Conservation (phyloP, 306 rosid genomes). For the Prunus padus region DNA sequence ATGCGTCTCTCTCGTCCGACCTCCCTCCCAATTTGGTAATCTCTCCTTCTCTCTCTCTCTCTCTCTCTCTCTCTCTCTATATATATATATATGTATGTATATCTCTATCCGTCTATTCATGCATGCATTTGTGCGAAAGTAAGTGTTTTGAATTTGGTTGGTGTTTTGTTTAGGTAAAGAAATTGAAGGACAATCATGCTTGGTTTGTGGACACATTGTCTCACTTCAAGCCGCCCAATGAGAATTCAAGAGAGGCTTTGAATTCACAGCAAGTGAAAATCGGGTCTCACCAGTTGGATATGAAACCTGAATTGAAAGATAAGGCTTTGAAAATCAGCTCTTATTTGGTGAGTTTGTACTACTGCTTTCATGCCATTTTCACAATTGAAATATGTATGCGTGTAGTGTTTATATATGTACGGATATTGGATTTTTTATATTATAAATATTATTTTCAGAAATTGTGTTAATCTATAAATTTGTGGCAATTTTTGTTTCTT, state of each 20-base stretch:
- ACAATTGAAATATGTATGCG: neutral
- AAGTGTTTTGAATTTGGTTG: constrained; percentile 12
- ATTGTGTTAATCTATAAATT: too few species aligned
- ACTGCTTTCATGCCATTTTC: neutral
- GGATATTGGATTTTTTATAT: neutral
- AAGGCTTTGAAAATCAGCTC: constrained; percentile 73
- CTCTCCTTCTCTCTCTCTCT: neutral
- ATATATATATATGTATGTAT: too few species aligned
- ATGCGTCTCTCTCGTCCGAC: constrained; percentile 55
- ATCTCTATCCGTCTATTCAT: neutral
- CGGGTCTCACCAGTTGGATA: constrained; percentile 56
- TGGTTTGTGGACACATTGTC: constrained; percentile 71
- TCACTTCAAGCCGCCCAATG: constrained; percentile 65
- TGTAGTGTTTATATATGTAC: neutral
- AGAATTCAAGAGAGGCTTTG: constrained; percentile 71
- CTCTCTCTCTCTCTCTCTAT: constrained; percentile 42
- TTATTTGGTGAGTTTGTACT: constrained; percentile 50
- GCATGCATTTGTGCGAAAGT: too few species aligned
- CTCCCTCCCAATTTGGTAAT: constrained; percentile 68
- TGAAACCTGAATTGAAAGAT: constrained; percentile 65
- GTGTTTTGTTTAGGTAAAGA: constrained; percentile 48
- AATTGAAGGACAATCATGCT: constrained; percentile 65
- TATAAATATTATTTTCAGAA: too few species aligned
- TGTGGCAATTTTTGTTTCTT: neutral
- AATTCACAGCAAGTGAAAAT: constrained; percentile 56